Base-by-base conservation (phyloP, 495 filamentous ascomycete species). In the Annulohypoxylon bovei region DNA sequence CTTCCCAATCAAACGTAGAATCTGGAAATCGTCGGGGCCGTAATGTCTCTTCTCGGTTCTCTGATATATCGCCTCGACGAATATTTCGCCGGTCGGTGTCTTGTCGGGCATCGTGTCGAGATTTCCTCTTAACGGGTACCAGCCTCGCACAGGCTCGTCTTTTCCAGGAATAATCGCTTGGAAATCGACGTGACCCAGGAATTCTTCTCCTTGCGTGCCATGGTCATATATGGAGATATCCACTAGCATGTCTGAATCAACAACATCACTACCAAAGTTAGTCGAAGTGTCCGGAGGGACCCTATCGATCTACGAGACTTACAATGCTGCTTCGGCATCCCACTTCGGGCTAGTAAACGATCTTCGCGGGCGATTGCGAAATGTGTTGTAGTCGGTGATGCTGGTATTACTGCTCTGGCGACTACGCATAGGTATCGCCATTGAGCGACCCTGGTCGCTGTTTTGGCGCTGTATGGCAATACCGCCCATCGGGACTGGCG, bases 321-420 rank as follows among this genome's bases (percentile, higher is more conserved):
- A 98, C 95, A 98, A 99, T 55, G 92, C 86, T 28, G 95, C 94
- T 76, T 96, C 94, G 58, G 97, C 94, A 77, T 96, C 92, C 95
- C 95, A 99, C 68, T 93, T 92, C 1, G 96, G 96, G 74, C 93
- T 91, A 16, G 93, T 96, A 59, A 93, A 90, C 18, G 89, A 90
- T 60, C 85, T 85, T 35, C 83, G 79, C 3, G 77, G 56, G 57
- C 84, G 84, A 56, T 80, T 87, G 76, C 91, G 91, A 73, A 89
- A 88, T 14, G 91, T 89, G 49, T 86, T 86, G 75, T 87, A 85
- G 50, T 96, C 93, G 9, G 85, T 81, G 39, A 91, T 78, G 75
- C 93, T 96, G 42, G 93, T 97, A 78, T 93, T 91, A 79, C 95
- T 98, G 80, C 94, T 97, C 74, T 98, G 95, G 22, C 95, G 88